Evolutionary conservation across 495 filamentous ascomycete genomes (phyloP).

Genomic region (Talaromyces stipitatus): DNA sequence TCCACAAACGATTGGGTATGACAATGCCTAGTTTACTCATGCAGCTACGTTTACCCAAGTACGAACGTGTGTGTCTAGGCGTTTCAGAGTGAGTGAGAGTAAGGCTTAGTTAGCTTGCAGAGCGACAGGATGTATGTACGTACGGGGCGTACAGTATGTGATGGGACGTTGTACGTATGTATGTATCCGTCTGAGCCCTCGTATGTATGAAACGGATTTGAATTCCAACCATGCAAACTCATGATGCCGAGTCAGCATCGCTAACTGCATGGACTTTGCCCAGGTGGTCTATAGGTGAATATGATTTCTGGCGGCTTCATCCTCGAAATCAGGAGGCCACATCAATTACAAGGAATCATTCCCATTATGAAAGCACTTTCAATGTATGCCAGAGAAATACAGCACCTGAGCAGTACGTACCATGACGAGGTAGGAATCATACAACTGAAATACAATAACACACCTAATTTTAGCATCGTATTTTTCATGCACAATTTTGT

Average conservation of each 20-base stretch:
- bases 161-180: too few relatives aligned
- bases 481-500: neutral
- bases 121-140: too few relatives aligned
- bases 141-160: too few relatives aligned
- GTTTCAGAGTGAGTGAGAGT: neutral
- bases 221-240: neutral
- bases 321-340: too few relatives aligned
- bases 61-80: neutral
- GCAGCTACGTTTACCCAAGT: neutral
- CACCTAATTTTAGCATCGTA: neutral
- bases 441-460: neutral
- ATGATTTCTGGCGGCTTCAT: too few relatives aligned
- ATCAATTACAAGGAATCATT: too few relatives aligned
- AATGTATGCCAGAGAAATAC: too few relatives aligned
- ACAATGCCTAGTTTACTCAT: neutral
- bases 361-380: too few relatives aligned
- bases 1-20: too few relatives aligned
- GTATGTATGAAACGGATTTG: neutral
- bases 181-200: neutral
- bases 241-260: neutral
- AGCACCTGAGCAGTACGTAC: too few relatives aligned
- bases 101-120: neutral
- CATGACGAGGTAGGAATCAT: too few relatives aligned
- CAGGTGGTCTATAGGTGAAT: too few relatives aligned
- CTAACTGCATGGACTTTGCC: neutral